Evolutionary conservation across 1,139 yeast species (phyloP), one percentile per base, ranked within the genome.

Genomic region (Wickerhamomyces sp.): DNA sequence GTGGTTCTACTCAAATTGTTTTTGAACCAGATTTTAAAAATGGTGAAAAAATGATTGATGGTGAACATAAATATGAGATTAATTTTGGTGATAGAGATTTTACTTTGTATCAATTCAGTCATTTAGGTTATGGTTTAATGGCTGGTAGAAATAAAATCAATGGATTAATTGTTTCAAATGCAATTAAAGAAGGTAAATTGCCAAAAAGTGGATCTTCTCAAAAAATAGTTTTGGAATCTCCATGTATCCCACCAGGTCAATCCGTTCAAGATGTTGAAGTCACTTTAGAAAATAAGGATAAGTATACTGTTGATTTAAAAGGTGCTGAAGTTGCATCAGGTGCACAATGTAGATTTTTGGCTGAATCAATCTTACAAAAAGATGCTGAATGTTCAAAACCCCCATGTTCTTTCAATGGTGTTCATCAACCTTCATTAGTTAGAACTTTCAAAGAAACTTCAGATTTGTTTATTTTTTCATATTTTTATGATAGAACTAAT

Each of bases 1-100:
- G 99, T 56, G 99, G 98, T 8, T 90, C 97, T 6, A 93, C 99
- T 11, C 99, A 93, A 69, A 90, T 93, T 68, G 99, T 93, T 7
- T 93, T 93, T 66, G 98, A 93, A 71, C 99, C 99, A 10, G 76
- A 77, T 13, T 82, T 81, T 61, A 63, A 67, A 41, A 65, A 68
- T 27, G 76, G 79, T 51, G 81, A 78, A 55, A 64, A 71, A 54
- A 78, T 90, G 85, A 69, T 76, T 40, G 91, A 84, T 26, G 98
- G 96, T 47, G 97, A 91, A 61, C 96, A 89, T 68, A 86, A 87
- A 65, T 90, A 84, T 64, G 78, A 78, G 52, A 76, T 91, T 55
- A 67, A 75, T 18, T 93, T 91, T 65, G 98, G 96, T 47, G 84
- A 84, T 45, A 76, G 88, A 52, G 77, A 83, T 39, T 93, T 87